Evolutionary conservation across 2,329 filamentous ascomycete genomes (phyloP).

Genomic region (Periglandula ipomoeae): DNA sequence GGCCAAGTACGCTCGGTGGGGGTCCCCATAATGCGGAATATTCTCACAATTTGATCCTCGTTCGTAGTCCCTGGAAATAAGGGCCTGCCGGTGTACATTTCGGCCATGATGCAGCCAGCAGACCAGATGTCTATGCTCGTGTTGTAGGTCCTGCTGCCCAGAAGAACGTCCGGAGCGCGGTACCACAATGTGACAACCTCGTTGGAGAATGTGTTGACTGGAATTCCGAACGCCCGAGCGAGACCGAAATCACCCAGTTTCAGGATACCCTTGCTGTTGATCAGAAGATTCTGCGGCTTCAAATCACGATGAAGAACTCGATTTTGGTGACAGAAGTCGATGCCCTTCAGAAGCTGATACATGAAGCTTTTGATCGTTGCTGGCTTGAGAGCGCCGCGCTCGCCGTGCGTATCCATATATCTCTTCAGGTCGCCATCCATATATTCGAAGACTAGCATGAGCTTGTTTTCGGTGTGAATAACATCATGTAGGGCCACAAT

Average conservation of each 20-base stretch:
- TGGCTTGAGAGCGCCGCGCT: constrained; percentile 81
- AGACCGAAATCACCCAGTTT: constrained; percentile 95
- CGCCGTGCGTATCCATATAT: constrained; percentile 93
- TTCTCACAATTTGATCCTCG: constrained; percentile 93
- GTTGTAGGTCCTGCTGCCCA: constrained; percentile 93
- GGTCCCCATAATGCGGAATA: constrained; percentile 98
- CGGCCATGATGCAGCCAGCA: constrained; percentile 98
- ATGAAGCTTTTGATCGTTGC: constrained; percentile 97
- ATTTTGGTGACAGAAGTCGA: constrained; percentile 97
- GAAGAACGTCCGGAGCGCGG: constrained; percentile 86
- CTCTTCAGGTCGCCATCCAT: constrained; percentile 99
- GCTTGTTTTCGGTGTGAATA: constrained; percentile 98
- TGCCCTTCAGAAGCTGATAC: constrained; percentile 92
- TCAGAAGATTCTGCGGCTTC: constrained; percentile 93
- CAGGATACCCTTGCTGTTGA: constrained; percentile 81
- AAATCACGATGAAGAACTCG: constrained; percentile 90
- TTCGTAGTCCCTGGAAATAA: constrained; percentile 97
- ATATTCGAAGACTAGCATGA: constrained; percentile 98
- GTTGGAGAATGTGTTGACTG: constrained; percentile 96
- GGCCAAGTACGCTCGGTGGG: constrained; percentile 94
- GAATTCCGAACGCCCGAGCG: constrained; percentile 89
- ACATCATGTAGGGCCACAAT: constrained; percentile 97
- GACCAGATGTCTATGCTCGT: constrained; percentile 99
- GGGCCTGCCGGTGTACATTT: constrained; percentile 95
- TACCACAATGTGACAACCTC: constrained; percentile 98